phyloP scores from a whole-genome alignment of 805 yeast species.

The Starmera dryadoides region DNA sequence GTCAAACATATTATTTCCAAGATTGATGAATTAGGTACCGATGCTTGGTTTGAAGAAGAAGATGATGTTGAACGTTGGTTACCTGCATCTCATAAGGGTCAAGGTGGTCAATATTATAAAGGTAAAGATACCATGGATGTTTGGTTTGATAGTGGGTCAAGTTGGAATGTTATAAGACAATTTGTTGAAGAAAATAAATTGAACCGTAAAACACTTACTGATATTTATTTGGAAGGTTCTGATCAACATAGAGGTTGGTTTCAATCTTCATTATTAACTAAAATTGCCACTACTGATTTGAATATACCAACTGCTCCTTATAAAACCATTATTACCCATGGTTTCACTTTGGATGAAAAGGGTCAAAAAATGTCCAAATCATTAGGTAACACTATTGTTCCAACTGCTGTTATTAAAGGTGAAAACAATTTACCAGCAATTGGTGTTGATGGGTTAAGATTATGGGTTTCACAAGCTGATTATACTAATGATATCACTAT shows the following conservation, averaged over 20 bases:
- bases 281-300: conserved; percentile 38
- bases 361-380: conserved; percentile 94
- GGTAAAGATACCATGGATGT: conserved; percentile 96
- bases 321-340: conserved; percentile 78
- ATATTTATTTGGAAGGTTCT: conserved; percentile 91
- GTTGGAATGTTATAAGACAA: conserved; percentile 64
- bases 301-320: conserved; percentile 49
- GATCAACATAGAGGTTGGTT: conserved; percentile 99
- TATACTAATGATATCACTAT: conserved; percentile 75
- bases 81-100: conserved; percentile 41
- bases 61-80: conserved; percentile 61
- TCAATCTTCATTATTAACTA: conserved; percentile 84
- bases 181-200: conserved; percentile 27
- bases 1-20: conserved; percentile 50
- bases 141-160: conserved; percentile 97
- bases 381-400: conserved; percentile 73
- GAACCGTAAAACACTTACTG: conserved; percentile 46
- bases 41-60: conserved; percentile 69
- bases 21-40: conserved; percentile 56
- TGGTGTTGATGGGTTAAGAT: conserved; percentile 86
- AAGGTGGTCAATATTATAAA: conserved; percentile 42
- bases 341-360: conserved; percentile 81
- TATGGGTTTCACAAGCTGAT: conserved; percentile 87
- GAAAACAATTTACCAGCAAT: conserved; percentile 47
- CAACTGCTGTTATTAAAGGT: conserved; percentile 62